Evolutionary conservation across 306 rosid genomes (phyloP).

Genomic region (Delonix regia): DNA sequence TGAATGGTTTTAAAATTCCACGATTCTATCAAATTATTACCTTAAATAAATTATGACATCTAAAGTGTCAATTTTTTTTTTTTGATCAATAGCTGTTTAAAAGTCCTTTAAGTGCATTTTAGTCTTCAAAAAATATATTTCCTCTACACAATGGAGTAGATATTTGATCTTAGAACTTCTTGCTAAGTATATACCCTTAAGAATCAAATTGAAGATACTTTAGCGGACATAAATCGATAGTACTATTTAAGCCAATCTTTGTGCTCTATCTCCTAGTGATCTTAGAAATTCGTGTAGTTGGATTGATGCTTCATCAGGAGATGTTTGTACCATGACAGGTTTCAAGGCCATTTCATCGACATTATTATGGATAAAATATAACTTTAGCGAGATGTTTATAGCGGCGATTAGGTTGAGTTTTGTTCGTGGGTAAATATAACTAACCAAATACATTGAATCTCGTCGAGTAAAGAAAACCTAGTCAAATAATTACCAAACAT

Average conservation of each 20-base stretch:
- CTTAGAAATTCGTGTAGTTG: neutral
- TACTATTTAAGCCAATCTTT: neutral
- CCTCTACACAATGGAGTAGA: neutral
- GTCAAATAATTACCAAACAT: neutral
- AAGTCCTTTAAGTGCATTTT: neutral
- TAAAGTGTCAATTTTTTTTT: neutral
- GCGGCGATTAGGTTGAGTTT: neutral
- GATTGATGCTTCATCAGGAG: neutral
- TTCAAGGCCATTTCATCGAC: neutral
- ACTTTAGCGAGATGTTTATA: neutral
- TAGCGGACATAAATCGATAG: too few relatives aligned
- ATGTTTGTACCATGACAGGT: neutral
- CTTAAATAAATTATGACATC: neutral
- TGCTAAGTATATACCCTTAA: too few relatives aligned
- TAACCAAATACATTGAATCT: neutral
- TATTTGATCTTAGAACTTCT: neutral
- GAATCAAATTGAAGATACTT: too few relatives aligned
- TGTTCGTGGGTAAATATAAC: neutral
- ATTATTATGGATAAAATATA: neutral
- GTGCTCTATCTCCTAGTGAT: neutral
- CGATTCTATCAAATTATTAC: neutral
- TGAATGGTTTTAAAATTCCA: neutral
- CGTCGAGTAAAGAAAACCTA: neutral
- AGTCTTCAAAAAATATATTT: neutral
- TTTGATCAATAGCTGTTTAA: neutral